Base-by-base conservation (phyloP, 208 protist genomes). In the Leishmania major region DNA sequence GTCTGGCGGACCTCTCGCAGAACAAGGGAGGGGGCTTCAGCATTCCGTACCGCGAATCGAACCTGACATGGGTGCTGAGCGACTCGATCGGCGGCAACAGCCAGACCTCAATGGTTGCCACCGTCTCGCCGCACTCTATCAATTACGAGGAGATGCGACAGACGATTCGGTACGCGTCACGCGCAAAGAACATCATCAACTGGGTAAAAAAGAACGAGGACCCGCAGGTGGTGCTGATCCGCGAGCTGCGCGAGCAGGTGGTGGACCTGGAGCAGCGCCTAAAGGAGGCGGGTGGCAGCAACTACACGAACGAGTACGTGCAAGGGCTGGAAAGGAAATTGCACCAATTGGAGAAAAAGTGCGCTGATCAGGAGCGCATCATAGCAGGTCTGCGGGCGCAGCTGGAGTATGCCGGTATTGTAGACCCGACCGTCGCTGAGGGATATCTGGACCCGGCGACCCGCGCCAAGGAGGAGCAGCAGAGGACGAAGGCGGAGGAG, bases 51-150 rank as follows among this genome's bases (percentile, higher is more conserved):
- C 91, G 94, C 51, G 94, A 97, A 47, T 96, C 94, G 6, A 93
- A 90, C 78, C 89, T 98, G 40, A 98, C 96, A 10, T 95, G 91
- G 89, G 78, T 98, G 74, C 76, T 98, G 77, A 97, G 90, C 87
- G 96, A 98, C 79, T 96, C 90, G 49, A 84, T 98, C 37, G 95
- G 95, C 82, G 96, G 96, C n/a, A 96, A 96, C 81, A 95, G 90
- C 57, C 97, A 98, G 78, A 99, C 98, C 7, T 93, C 94, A 57
- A 99, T 99, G 97, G 90, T 99, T 25, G 98, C 98, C 49, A 98
- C 96, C 40, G 88, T 99, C 51, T 96, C 91, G 22, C 98, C 98
- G 1, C 91, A 96, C 79, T 73, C 81, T 37, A 85, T 93, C 76
- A 96, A 98, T 82, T 97, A 92, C 55, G 98, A 99, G 28, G 98